Base-by-base conservation (phyloP, 208 protist species). In the Sergeia podlipaevii region DNA sequence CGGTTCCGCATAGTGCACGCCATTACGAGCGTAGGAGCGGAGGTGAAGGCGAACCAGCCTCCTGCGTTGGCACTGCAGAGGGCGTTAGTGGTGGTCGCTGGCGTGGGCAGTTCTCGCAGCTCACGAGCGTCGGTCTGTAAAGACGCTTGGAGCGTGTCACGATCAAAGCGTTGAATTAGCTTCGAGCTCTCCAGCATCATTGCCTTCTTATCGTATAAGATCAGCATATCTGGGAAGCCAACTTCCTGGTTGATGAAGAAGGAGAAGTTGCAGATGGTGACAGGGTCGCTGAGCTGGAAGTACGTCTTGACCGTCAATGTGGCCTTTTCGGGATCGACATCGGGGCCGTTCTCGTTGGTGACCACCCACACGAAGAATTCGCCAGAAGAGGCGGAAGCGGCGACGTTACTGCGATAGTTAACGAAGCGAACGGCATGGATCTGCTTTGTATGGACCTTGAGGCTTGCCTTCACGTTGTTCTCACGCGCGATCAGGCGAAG, bases 351-450 rank as follows among this genome's bases (percentile, higher is more conserved):
- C 20, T 81, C 68, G 18, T 77, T 49, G 17, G 60, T 80, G 10
- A 87, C 85, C 13, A 89, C 71, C 88, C 85, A 92, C 15, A 92
- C 81, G 33, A 74, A 78, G 41, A 95, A 89, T 42, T 92, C 88
- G 7, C 46, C 62, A 11, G 74, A 60, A 0, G 71, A 58, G 2
- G 85, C 75, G 7, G 77, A 88, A 17, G 88, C 88, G 1, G 70
- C 80, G 4, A 91, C 84, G 55, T 95, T 95, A 61, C 88, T 95
- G 70, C 76, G 74, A 51, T 88, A 92, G 63, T 95, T 95, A 36
- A 95, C 84, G 65, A 95, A 95, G 37, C 56, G 51, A 7, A 91
- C 71, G 23, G 71, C 68, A 39, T 74, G 68, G 34, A 95, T 83
- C 1, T 68, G 57, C 26, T 68, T 73, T 37, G 74, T 70, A 66